A percentile compares a stretch with the other conserved stretches of the same genome.
phyloP scores from a whole-genome alignment of 306 rosid species.

The Mimosa pudica region DNA sequence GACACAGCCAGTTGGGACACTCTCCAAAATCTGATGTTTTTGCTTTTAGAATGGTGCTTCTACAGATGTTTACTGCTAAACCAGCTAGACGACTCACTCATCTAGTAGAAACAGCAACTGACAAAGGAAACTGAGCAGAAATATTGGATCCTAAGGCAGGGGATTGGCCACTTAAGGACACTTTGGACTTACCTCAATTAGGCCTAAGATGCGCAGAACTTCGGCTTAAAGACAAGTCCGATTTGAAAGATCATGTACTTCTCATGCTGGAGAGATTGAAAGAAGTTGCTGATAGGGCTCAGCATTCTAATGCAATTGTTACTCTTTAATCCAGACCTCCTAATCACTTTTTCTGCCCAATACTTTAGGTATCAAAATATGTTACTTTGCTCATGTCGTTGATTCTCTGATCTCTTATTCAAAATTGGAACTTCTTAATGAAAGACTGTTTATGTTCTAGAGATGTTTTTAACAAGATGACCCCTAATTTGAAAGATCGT shows the following conservation, averaged over 20 bases:
- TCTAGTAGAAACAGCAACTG: slow-evolving; percentile 75
- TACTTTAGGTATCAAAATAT: slow-evolving; percentile 65
- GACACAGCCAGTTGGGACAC: slow-evolving; percentile 87
- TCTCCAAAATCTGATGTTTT: slow-evolving; percentile 88
- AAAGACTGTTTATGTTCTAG: slow-evolving; percentile 19
- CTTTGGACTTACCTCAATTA: slow-evolving; percentile 63
- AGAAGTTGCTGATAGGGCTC: slow-evolving; percentile 61
- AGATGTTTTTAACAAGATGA: not conserved
- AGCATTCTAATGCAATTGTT: slow-evolving; percentile 39
- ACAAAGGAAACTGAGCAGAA: slow-evolving; percentile 44
- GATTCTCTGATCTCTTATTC: slow-evolving; percentile 4
- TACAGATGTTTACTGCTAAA: slow-evolving; percentile 85
- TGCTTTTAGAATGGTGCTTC: slow-evolving; percentile 89
- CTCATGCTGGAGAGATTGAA: slow-evolving; percentile 71
- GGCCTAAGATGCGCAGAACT: slow-evolving; percentile 88
- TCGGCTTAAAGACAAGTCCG: slow-evolving; percentile 83
- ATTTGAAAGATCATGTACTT: slow-evolving; percentile 69
- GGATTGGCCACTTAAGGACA: slow-evolving; percentile 79
- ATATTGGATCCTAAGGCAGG: slow-evolving; percentile 83
- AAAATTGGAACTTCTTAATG: not conserved
- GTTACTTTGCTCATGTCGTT: slow-evolving; percentile 2
- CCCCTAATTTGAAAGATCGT: not conserved
- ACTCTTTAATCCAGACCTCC: slow-evolving; percentile 58
- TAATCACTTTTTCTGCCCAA: slow-evolving; percentile 89
- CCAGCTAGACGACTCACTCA: slow-evolving; percentile 78